Evolutionary conservation across 768 basidiomycete genomes (phyloP).

Genomic region (Collybia sordida): DNA sequence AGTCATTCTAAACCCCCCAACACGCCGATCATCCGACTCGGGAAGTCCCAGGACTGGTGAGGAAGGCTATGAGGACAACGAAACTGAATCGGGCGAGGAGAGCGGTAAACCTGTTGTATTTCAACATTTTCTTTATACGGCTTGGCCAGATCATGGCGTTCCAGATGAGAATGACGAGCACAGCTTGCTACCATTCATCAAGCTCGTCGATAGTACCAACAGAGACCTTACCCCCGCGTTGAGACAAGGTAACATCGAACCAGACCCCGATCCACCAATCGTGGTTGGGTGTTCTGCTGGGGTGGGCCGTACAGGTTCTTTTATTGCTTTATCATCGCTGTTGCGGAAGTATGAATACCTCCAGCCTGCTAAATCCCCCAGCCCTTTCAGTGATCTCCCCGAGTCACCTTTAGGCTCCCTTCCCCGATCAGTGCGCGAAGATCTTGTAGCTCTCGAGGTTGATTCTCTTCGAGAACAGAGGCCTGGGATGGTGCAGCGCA

Average conservation of each 20-base stretch:
- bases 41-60: not conserved
- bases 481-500: conserved; percentile 77
- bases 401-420: conserved; percentile 60
- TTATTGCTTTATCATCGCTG: conserved; percentile 78
- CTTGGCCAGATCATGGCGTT: conserved; percentile 89
- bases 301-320: conserved; percentile 83
- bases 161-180: conserved; percentile 58
- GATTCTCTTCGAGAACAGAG: conserved; percentile 81
- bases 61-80: conserved; percentile 10
- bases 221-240: conserved; percentile 37
- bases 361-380: conserved; percentile 28
- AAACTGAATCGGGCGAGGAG: conserved; percentile 3
- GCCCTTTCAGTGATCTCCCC: conserved; percentile 32
- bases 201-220: conserved; percentile 65
- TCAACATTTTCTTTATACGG: conserved; percentile 68
- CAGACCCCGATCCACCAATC: conserved; percentile 70
- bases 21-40: no score
- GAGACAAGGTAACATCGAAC: conserved; percentile 17
- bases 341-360: conserved; percentile 61
- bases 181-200: conserved; percentile 61
- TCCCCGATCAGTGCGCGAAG: conserved; percentile 44
- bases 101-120: conserved; percentile 46
- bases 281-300: conserved; percentile 88
- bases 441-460: conserved; percentile 68
- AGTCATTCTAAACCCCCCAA: conserved; percentile 16